Conservation (phyloP, 345 rosid genomes). For the Gossypium anomalum region DNA sequence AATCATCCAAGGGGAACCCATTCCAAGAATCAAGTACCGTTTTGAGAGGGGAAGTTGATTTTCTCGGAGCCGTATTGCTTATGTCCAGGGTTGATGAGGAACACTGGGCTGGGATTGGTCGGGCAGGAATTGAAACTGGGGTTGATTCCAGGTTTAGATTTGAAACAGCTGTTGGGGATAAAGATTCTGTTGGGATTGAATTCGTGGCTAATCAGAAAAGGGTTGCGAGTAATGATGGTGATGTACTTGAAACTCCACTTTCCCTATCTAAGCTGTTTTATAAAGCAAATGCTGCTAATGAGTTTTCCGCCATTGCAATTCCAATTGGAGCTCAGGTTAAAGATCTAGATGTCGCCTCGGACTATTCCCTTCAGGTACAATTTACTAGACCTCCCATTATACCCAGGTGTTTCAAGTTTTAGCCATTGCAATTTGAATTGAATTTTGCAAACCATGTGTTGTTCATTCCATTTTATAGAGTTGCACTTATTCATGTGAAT, state of each 20-base stretch:
- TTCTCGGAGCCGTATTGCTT: constrained; percentile 56
- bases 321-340: constrained; percentile 79
- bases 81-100: constrained; percentile 42
- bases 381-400: neutral
- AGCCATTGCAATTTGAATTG: neutral
- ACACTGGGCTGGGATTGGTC: constrained; percentile 37
- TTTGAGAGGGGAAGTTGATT: constrained; percentile 69
- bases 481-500: neutral
- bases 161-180: constrained; percentile 52
- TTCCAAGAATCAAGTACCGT: constrained; percentile 63
- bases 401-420: neutral
- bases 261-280: constrained; percentile 66
- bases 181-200: constrained; percentile 61
- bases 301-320: constrained; percentile 64
- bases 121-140: constrained; percentile 64
- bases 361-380: constrained; percentile 53
- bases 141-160: constrained; percentile 57
- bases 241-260: constrained; percentile 39
- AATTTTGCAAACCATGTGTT: neutral
- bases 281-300: constrained; percentile 50
- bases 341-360: constrained; percentile 43
- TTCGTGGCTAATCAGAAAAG: constrained; percentile 49
- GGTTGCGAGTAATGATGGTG: constrained; percentile 17
- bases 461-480: neutral
- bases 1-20: constrained; percentile 46